A percentile compares a stretch with the other conserved stretches of the same genome.
phyloP scores from a whole-genome alignment of 768 basidiomycete genomes.

The Podaxis sp. region DNA sequence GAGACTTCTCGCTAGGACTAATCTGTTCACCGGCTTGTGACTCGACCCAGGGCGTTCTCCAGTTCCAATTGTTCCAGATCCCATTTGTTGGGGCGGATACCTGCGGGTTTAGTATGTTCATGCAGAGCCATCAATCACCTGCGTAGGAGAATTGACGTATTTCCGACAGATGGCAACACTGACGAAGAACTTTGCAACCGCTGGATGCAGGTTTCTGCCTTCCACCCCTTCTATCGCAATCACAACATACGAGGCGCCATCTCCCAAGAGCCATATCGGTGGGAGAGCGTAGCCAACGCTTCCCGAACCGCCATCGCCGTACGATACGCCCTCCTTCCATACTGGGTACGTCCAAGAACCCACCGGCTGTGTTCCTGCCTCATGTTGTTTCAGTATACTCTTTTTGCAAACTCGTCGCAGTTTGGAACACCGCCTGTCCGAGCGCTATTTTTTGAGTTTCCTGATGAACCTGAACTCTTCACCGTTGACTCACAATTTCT shows the following conservation, averaged over 20 bases:
- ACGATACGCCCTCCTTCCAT: constrained; percentile 71
- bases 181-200: constrained; percentile 81
- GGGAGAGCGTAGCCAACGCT: constrained; percentile 78
- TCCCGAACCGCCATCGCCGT: constrained; percentile 68
- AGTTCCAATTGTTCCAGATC: constrained; percentile 83
- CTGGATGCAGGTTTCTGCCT: constrained; percentile 87
- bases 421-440: constrained; percentile 69
- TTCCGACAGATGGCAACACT: constrained; percentile 50
- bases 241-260: constrained; percentile 67
- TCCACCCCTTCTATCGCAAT: constrained; percentile 81
- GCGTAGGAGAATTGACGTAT: constrained; percentile 9
- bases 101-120: constrained; percentile 55
- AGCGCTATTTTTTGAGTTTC: constrained; percentile 79
- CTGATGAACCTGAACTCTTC: constrained; percentile 63
- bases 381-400: constrained; percentile 50
- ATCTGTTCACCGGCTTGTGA: constrained; percentile 8
- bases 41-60: constrained; percentile 58
- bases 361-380: not conserved
- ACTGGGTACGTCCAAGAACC: constrained; percentile 56
- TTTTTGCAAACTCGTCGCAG: constrained; percentile 67
- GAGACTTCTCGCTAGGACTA: constrained; percentile 2
- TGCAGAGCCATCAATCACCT: constrained; percentile 17
- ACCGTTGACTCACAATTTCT: constrained; percentile 68
- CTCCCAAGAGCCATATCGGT: constrained; percentile 78
- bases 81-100: constrained; percentile 84